Conservation (phyloP, 768 basidiomycete species). For the Leccinellum albellum region DNA sequence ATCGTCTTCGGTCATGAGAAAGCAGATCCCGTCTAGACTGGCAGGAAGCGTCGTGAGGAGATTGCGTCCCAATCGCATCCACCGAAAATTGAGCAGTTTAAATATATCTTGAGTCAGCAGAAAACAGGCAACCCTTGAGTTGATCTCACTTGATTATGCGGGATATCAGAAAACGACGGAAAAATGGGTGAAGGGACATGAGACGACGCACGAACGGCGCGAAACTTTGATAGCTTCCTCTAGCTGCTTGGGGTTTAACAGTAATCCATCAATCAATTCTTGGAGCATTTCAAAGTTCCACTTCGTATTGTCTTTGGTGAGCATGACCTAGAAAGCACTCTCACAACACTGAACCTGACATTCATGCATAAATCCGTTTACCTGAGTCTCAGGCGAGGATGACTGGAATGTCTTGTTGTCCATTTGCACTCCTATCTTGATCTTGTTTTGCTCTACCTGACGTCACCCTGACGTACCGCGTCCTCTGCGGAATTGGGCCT, state of each 20-base stretch:
- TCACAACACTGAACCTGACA: not conserved
- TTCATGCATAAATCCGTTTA: conserved; percentile 27
- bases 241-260: conserved; percentile 85
- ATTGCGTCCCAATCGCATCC: conserved; percentile 82
- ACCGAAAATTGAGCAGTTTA: conserved; percentile 68
- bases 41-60: conserved; percentile 79
- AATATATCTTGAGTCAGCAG: not conserved
- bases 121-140: not conserved
- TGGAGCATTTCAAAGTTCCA: conserved; percentile 91
- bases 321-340: conserved; percentile 59
- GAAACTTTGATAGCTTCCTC: conserved; percentile 93
- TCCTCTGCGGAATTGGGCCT: conserved; percentile 85
- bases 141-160: conserved; percentile 53
- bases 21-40: conserved; percentile 78
- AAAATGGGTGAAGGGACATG: conserved; percentile 91
- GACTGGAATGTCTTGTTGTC: conserved; percentile 91
- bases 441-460: conserved; percentile 85
- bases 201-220: conserved; percentile 84
- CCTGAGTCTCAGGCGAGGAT: conserved; percentile 82
- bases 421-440: conserved; percentile 90
- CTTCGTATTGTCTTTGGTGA: conserved; percentile 82
- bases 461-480: conserved; percentile 78
- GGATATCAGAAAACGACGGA: conserved; percentile 80
- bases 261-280: conserved; percentile 87
- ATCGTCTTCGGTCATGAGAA: conserved; percentile 78